Percentiles rank a stretch among this genome's conserved stretches.
phyloP scores from a whole-genome alignment of 495 filamentous ascomycete genomes.

The Penicillium roqueforti region DNA sequence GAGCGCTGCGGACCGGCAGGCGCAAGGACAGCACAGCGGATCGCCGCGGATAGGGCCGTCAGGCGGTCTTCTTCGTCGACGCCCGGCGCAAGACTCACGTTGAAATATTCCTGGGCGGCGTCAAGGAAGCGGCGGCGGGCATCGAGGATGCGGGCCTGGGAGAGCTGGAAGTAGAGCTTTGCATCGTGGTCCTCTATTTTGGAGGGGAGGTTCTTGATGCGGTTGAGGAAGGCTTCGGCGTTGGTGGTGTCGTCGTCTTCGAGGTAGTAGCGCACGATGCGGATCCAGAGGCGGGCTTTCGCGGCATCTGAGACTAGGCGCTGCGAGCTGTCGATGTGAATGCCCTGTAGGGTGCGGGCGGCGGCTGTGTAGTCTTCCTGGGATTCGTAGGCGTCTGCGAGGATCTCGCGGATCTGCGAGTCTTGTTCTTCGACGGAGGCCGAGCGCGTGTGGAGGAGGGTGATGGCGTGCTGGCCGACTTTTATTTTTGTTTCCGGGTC shows the following conservation, averaged over 20 bases:
- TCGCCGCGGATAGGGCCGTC: constrained; percentile 80
- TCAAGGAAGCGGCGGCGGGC: constrained; percentile 87
- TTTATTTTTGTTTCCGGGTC: constrained; percentile 60
- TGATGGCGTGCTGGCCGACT: constrained; percentile 64
- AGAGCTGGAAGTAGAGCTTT: constrained; percentile 80
- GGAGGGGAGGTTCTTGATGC: constrained; percentile 86
- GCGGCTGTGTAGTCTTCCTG: constrained; percentile 77
- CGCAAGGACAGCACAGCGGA: constrained; percentile 89
- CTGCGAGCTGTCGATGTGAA: constrained; percentile 83
- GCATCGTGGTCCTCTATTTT: constrained; percentile 66
- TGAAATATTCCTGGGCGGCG: constrained; percentile 81
- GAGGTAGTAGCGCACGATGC: constrained; percentile 90
- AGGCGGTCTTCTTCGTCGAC: constrained; percentile 83
- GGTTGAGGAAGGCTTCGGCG: constrained; percentile 84
- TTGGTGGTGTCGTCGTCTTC: constrained; percentile 88
- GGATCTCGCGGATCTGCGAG: constrained; percentile 67
- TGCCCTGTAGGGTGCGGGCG: constrained; percentile 72
- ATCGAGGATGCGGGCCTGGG: constrained; percentile 89
- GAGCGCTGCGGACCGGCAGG: constrained; percentile 86
- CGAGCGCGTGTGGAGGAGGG: constrained; percentile 58
- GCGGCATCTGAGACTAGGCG: constrained; percentile 73
- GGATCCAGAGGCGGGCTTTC: constrained; percentile 79
- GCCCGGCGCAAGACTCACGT: constrained; percentile 66
- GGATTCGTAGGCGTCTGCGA: constrained; percentile 77
- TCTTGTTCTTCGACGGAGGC: constrained; percentile 84